Evolutionary conservation across 495 filamentous ascomycete species (phyloP).

Genomic region (Hypoxylon lienhwacheense): DNA sequence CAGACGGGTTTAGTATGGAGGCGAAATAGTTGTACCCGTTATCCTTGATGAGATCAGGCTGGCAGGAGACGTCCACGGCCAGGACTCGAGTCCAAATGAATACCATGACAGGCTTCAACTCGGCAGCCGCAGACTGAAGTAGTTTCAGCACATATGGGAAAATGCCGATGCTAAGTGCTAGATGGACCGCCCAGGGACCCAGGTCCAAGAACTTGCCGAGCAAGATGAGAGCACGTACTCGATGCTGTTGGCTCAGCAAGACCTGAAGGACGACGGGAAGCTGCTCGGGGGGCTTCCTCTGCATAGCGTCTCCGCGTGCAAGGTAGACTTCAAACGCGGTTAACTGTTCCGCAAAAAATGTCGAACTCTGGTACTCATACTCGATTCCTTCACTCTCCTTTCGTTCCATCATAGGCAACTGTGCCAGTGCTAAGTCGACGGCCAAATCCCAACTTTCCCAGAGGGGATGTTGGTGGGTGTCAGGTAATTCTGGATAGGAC

Average conservation of each 20-base stretch:
- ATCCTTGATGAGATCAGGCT: conserved; percentile 90
- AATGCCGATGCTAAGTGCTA: conserved; percentile 95
- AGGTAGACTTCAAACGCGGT: conserved; percentile 98
- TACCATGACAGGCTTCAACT: conserved; percentile 97
- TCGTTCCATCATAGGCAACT: conserved; percentile 79
- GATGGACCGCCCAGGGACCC: conserved; percentile 95
- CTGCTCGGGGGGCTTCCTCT: conserved; percentile 86
- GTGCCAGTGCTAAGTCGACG: conserved; percentile 91
- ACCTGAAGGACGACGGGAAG: conserved; percentile 96
- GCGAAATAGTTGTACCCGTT: conserved; percentile 97
- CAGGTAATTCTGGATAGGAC: conserved; percentile 83
- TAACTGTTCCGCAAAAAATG: conserved; percentile 95
- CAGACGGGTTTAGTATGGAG: conserved; percentile 78
- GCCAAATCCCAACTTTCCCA: conserved; percentile 99
- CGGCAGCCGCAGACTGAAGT: conserved; percentile 89
- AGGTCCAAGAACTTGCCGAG: conserved; percentile 93
- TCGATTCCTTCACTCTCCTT: conserved; percentile 70
- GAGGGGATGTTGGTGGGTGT: conserved; percentile 88
- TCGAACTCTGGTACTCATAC: conserved; percentile 92
- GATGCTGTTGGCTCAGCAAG: conserved; percentile 90
- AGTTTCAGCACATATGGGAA: conserved; percentile 98
- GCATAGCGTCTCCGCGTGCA: conserved; percentile 75
- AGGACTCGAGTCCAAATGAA: conserved; percentile 99
- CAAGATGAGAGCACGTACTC: conserved; percentile 88
- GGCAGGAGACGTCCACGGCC: conserved; percentile 90